Conservation (phyloP, 176 grass and related monocot genomes). For the Eremochloa ophiuroides region DNA sequence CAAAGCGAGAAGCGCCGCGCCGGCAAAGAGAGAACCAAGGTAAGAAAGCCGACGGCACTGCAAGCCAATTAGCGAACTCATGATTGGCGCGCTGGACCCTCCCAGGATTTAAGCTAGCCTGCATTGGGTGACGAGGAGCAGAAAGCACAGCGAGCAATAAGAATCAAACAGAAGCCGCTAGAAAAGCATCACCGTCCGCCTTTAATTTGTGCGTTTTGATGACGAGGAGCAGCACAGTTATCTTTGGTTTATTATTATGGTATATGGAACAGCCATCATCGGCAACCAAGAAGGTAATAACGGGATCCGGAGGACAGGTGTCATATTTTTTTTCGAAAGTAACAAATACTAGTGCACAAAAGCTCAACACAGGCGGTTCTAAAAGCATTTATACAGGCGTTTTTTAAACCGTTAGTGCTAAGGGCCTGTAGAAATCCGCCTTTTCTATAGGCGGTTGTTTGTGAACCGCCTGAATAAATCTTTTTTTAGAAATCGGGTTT, state of each 20-base stretch:
- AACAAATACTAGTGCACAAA: too few species aligned
- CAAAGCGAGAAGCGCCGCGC: too few species aligned
- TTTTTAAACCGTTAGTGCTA: too few species aligned
- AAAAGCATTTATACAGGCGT: too few species aligned
- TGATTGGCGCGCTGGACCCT: neutral
- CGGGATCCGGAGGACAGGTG: neutral
- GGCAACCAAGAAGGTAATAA: neutral
- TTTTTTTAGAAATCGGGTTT: too few species aligned
- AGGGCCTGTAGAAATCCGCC: too few species aligned
- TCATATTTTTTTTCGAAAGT: too few species aligned
- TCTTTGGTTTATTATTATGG: neutral
- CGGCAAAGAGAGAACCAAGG: neutral
- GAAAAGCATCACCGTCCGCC: neutral
- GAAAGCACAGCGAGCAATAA: neutral
- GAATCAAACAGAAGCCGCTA: neutral
- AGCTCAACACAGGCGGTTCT: too few species aligned
- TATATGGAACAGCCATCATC: neutral
- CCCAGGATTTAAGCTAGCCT: neutral
- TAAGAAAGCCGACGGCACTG: neutral
- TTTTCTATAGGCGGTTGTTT: too few species aligned
- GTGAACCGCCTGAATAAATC: too few species aligned
- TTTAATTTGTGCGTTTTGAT: neutral
- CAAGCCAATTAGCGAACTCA: neutral
- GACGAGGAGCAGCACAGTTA: neutral
- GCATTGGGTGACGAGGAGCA: too few species aligned